Evolutionary conservation across 2,329 filamentous ascomycete species (phyloP).

Genomic region (Aurifilum marmelostoma): DNA sequence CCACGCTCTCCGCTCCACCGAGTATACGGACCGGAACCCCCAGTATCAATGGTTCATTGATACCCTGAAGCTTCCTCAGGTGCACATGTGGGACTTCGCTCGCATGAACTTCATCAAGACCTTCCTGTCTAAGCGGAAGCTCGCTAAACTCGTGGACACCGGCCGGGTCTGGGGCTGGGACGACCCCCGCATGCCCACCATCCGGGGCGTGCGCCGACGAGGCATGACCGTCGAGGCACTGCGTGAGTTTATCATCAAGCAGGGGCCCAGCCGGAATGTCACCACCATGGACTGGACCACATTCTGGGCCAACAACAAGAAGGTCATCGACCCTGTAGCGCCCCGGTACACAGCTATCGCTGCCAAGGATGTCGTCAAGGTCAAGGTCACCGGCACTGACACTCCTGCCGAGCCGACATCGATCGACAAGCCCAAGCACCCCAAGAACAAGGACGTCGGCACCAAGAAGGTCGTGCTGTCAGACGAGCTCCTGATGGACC

Average conservation of each 20-base stretch:
- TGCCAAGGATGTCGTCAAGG: constrained; percentile 71
- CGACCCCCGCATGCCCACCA: constrained; percentile 83
- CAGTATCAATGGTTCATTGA: constrained; percentile 87
- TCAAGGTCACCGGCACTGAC: constrained; percentile 69
- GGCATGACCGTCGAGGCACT: constrained; percentile 80
- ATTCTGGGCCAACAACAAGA: constrained; percentile 77
- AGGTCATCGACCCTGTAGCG: constrained; percentile 77
- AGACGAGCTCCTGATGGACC: constrained; percentile 77
- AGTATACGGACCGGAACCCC: constrained; percentile 85
- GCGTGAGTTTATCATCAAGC: constrained; percentile 81
- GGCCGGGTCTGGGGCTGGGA: constrained; percentile 84
- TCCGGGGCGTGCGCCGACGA: constrained; percentile 76
- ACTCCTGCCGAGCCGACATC: constrained; percentile 64
- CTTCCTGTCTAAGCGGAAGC: constrained; percentile 83
- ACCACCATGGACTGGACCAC: constrained; percentile 82
- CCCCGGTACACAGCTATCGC: constrained; percentile 75
- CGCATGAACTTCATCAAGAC: constrained; percentile 84
- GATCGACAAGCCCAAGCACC: constrained; percentile 83
- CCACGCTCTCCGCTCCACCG: constrained; percentile 80
- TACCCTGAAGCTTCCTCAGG: constrained; percentile 71
- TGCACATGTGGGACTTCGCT: constrained; percentile 85
- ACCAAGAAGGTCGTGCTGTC: constrained; percentile 84
- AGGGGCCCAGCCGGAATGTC: constrained; percentile 82
- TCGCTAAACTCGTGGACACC: constrained; percentile 79
- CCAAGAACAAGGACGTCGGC: constrained; percentile 84